Base-by-base conservation (phyloP, 768 basidiomycete species). In the Mycena leptocephala region DNA sequence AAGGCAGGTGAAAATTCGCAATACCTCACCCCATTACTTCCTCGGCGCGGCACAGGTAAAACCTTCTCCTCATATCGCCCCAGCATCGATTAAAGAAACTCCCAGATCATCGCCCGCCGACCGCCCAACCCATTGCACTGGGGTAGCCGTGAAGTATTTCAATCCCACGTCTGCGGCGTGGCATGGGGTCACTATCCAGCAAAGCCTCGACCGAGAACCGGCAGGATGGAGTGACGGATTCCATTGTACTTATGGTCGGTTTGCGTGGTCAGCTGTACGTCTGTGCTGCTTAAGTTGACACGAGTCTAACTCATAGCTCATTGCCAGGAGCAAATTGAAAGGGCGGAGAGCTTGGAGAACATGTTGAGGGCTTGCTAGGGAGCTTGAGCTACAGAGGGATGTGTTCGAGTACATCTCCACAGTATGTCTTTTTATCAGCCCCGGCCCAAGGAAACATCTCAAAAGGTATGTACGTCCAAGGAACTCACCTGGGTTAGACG, bases 381-480 rank as follows among this genome's bases (percentile, higher is more conserved):
- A 39, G 67, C 32, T 68, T 68, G 67, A 68, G n/a, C 67, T 68
- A 68, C 67, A 56, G 67, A 68, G 67, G 67, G 67, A 68, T 68
- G 53, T 68, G 67, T 68, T 68, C 37, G 67, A 56, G 51, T 68
- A 68, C 33, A 51, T 14, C 43, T 43, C 65, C 58, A 61, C 3
- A 61, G 14, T 30, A n/a, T 35, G 58, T 4, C 33, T 37, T 32
- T 30, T 56, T 7, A 24, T 51, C 22, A n/a, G n/a, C n/a, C n/a
- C n/a, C n/a, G n/a, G n/a, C n/a, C n/a, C n/a, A n/a, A n/a, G n/a
- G n/a, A n/a, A n/a, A n/a, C n/a, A n/a, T n/a, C n/a, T n/a, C n/a
- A n/a, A n/a, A n/a, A n/a, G n/a, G n/a, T n/a, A n/a, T n/a, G n/a
- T n/a, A n/a, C n/a, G n/a, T n/a, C n/a, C n/a, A n/a, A n/a, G n/a